These are phyloP conservation scores for Talaromyces atroroseus DNA, from an alignment of 2,329 filamentous ascomycete genomes.

Conservation along the genomic window DNA sequence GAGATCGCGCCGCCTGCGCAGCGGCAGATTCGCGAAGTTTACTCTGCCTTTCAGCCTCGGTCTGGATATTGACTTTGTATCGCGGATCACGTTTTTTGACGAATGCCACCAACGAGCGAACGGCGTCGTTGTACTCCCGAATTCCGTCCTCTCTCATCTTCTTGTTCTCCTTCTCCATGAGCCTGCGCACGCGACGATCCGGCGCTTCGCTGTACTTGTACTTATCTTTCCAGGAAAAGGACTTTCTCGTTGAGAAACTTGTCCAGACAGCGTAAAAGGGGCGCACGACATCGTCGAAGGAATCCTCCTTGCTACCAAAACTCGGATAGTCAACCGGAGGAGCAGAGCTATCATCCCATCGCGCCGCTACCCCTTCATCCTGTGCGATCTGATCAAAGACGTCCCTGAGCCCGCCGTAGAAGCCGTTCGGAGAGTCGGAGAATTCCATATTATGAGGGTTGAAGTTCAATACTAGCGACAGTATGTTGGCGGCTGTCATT, in stretches of 20 bases:
- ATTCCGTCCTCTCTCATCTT: conserved; percentile 74
- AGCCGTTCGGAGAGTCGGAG: conserved; percentile 71
- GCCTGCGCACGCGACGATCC: conserved; percentile 71
- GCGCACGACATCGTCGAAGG: conserved; percentile 70
- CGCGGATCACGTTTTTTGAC: conserved; percentile 87
- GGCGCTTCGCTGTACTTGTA: conserved; percentile 81
- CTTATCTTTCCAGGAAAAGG: conserved; percentile 82
- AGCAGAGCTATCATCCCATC: conserved; percentile 56
- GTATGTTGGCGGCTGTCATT: conserved; percentile 74
- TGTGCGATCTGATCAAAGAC: conserved; percentile 73
- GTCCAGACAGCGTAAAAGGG: conserved; percentile 78
- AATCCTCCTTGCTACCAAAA: conserved; percentile 72
- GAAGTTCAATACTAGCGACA: conserved; percentile 73
- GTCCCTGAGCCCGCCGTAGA: conserved; percentile 72
- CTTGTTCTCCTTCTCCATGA: conserved; percentile 95
- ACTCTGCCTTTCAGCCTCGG: conserved; percentile 74
- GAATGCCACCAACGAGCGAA: conserved; percentile 79
- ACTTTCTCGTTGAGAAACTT: conserved; percentile 76
- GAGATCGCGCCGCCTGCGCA: conserved; percentile 75
- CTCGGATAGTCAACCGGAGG: conserved; percentile 63
- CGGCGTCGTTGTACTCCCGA: conserved; percentile 87
- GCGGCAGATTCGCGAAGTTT: conserved; percentile 69
- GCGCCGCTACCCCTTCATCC: conserved; percentile 72
- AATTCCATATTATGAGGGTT: conserved; percentile 66
- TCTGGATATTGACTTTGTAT: conserved; percentile 70